phyloP scores from a whole-genome alignment of 1,284 basidiomycete species.

The Trichosporon sp. region DNA sequence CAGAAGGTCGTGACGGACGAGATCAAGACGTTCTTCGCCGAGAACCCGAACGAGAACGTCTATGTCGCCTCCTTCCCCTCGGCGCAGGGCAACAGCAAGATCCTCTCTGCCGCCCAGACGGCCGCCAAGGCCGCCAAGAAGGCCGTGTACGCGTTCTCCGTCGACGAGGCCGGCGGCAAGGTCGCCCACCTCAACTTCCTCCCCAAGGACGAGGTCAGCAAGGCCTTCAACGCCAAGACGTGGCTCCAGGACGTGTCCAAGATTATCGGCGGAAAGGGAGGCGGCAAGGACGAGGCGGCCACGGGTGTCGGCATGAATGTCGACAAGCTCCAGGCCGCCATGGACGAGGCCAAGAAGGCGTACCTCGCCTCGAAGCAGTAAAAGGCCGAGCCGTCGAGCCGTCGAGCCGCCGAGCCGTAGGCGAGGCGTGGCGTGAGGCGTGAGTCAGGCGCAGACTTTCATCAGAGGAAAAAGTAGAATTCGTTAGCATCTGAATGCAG shows the following conservation, averaged over 20 bases:
- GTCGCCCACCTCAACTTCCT: slow-evolving; percentile 88
- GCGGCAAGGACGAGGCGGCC: slow-evolving; percentile 85
- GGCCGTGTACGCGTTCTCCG: slow-evolving; percentile 84
- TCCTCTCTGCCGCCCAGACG: slow-evolving; percentile 65
- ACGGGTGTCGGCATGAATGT: slow-evolving; percentile 79
- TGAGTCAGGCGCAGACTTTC: neutral
- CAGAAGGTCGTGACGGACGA: slow-evolving; percentile 76
- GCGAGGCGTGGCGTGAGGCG: no score
- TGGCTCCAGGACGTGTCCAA: slow-evolving; percentile 81
- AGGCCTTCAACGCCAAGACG: slow-evolving; percentile 72
- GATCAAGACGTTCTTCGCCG: slow-evolving; percentile 72
- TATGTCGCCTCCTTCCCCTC: slow-evolving; percentile 70
- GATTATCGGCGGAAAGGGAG: slow-evolving; percentile 87
- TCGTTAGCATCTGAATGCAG: slow-evolving; percentile 12
- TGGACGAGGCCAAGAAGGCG: slow-evolving; percentile 60
- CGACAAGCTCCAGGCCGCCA: slow-evolving; percentile 69
- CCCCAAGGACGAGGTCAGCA: slow-evolving; percentile 64
- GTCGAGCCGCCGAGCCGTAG: no score
- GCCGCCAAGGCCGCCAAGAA: slow-evolving; percentile 75
- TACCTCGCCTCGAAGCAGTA: slow-evolving; percentile 34
- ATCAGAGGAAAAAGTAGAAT: neutral
- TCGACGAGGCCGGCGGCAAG: slow-evolving; percentile 69
- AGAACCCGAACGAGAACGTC: slow-evolving; percentile 68
- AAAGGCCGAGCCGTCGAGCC: no score
- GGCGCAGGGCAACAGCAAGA: slow-evolving; percentile 72